Base-by-base conservation (phyloP, 23 red algal genomes). In the Agarophyton chilense region DNA sequence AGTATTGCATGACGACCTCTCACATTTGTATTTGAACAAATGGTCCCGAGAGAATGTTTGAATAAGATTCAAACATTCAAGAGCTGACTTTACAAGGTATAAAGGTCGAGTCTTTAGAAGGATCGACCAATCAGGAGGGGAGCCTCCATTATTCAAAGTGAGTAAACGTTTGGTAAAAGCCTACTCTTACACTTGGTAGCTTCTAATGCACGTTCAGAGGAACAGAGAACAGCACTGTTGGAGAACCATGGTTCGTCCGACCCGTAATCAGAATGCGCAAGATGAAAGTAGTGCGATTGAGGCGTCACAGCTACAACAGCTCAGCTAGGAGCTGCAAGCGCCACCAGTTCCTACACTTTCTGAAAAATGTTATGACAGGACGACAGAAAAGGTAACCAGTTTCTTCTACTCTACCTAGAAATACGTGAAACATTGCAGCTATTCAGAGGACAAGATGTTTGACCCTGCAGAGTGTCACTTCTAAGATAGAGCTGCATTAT, bases 401-500 rank as follows among this genome's bases (percentile, higher is more conserved):
- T 72, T 86, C 26, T 35, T 70, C n/a, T 49, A 31, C 26, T 51
- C 55, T 8, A 53, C 72, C 24, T 7, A 19, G 0, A 86, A 54
- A 70, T n/a, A 14, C 14, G 8, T 0, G 58, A 0, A 68, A 44
- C 50, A 72, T 29, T 72, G 24, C 41, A 71, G 72, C 43, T 51
- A 86, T 12, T 34, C 42, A 42, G 57, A 86, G 81, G 9, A 11
- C 32, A 86, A 72, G 0, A 46, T 86, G 50, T 2, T 86, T 34
- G 41, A 9, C 21, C 63, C 72, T 42, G 81, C 50, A 28, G 61
- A 86, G 44, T 86, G 34, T 72, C 81, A 86, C 2, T 34, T 86
- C 17, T 61, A 67, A 22, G 81, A 86, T 4, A 16, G 81, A 22
- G 81, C 81, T 28, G 38, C 56, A 43, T 66, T 34, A 33, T 86